Base-by-base conservation (phyloP, 768 basidiomycete genomes). In the Suillus weaverae region DNA sequence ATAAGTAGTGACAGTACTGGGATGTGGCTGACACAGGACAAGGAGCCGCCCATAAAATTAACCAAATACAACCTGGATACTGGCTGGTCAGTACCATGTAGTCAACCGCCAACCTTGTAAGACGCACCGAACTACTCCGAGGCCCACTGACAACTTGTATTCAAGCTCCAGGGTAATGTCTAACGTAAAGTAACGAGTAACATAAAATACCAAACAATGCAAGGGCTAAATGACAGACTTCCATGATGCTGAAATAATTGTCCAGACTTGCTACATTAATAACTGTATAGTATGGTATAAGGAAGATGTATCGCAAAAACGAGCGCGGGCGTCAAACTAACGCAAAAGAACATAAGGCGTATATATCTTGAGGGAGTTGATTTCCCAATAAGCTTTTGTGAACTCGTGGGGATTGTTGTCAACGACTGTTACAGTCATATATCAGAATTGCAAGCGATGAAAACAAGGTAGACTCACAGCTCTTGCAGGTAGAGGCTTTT, bases 311-410 rank as follows among this genome's bases (percentile, higher is more conserved):
- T 26, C 14, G 18, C 26, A 38, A 26, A 54, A 57, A 11, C 16
- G 36, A 26, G 11, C 8, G 18, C 3, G 18, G n/a, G 38, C 5
- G 30, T 59, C 56, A 59, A 39, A 30, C 64, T 61, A 60, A 36
- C 14, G 36, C 32, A 22, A 60, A 50, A 64, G 18, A 46, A n/a
- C 33, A 35, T 2, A 1, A 32, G 41, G 22, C 26, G 76, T 78
- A 70, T 89, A 92, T 18, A 90, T 79, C 38, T 81, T 80, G 39
- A 91, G 73, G 20, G 83, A 81, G 68, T 85, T 84, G 73, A 92
- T 81, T 66, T 85, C 85, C 89, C 89, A 92, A 74, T 87, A 91
- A 2, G 90, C 88, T 20, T 89, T 79, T 13, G 65, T 46, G 74
- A 91, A 91, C 14, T 80, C 81, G 6, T 70, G 64, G 0, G 91